Conservation (phyloP, 805 yeast genomes). For the Zygotorulaspora chibaensis region DNA sequence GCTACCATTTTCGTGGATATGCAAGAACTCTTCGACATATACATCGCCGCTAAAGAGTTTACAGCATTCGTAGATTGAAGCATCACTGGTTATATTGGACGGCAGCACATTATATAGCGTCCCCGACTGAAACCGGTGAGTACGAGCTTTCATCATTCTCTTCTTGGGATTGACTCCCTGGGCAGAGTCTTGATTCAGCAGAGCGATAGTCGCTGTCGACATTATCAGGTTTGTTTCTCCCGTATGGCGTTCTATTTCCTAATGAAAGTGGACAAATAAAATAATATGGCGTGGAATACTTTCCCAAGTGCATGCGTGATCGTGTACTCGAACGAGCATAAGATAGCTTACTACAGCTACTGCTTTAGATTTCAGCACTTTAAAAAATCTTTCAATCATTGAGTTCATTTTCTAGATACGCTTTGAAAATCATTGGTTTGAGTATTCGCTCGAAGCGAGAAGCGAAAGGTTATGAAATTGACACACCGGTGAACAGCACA, state of each 20-base stretch:
- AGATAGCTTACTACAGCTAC: too few species aligned
- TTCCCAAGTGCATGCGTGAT: too few species aligned
- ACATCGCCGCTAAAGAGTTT: constrained; percentile 20
- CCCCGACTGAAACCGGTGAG: constrained; percentile 14
- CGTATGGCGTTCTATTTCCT: not conserved
- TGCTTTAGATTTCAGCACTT: too few species aligned
- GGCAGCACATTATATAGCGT: constrained; percentile 23
- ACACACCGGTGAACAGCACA: too few species aligned
- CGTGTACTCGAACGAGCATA: too few species aligned
- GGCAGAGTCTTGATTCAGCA: constrained; percentile 4
- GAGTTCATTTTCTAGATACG: too few species aligned
- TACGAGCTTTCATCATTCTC: constrained; percentile 10
- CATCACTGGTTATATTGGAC: constrained; percentile 11
- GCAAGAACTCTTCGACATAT: constrained; percentile 19
- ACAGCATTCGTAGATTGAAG: constrained; percentile 7
- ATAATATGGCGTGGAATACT: too few species aligned
- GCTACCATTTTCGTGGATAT: constrained; percentile 6
- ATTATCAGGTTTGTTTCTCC: constrained; percentile 2
- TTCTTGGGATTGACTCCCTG: constrained; percentile 1
- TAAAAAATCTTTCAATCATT: too few species aligned
- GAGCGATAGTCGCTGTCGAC: constrained; percentile 10
- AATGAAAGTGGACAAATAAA: too few species aligned
- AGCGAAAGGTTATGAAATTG: not conserved
- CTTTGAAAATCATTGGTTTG: too few species aligned
- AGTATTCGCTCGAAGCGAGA: not conserved